Conservation (phyloP, 1,284 basidiomycete genomes). For the Mycena sp. region DNA sequence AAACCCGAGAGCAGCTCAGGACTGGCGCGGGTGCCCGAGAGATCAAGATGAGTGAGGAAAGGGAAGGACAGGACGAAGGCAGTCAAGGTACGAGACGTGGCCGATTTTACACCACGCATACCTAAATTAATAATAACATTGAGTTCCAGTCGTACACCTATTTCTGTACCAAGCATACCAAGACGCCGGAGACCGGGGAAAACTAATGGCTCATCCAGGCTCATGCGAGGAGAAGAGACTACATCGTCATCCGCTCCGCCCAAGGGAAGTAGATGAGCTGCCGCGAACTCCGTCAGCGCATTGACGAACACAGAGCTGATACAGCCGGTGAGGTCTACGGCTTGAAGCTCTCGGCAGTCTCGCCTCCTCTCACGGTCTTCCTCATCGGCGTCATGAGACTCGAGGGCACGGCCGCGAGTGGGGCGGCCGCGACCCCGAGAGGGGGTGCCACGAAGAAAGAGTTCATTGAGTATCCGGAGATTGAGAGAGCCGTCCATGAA, state of each 20-base stretch:
- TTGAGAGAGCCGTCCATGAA: slow-evolving; percentile 95
- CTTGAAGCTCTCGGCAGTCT: slow-evolving; percentile 86
- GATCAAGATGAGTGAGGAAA: slow-evolving; percentile 89
- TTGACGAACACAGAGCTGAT: slow-evolving; percentile 90
- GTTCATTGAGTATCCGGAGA: slow-evolving; percentile 82
- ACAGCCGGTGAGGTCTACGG: slow-evolving; percentile 94
- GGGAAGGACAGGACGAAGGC: slow-evolving; percentile 91
- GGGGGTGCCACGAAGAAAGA: slow-evolving; percentile 83
- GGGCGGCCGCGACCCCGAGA: slow-evolving; percentile 75
- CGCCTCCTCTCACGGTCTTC: slow-evolving; percentile 78
- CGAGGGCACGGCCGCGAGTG: slow-evolving; percentile 69
- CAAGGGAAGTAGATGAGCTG: slow-evolving; percentile 23
- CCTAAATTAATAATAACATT: too few relatives aligned
- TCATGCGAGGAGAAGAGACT: slow-evolving; percentile 40
- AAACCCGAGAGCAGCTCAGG: slow-evolving; percentile 81
- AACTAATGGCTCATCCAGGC: slow-evolving; percentile 57
- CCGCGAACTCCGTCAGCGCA: slow-evolving; percentile 85
- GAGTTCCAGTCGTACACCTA: too few relatives aligned
- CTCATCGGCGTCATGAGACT: slow-evolving; percentile 65
- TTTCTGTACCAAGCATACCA: too few relatives aligned
- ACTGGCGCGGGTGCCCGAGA: slow-evolving; percentile 86
- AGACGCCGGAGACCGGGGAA: slow-evolving; percentile 88
- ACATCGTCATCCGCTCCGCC: slow-evolving; percentile 14
- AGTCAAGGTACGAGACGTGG: slow-evolving; percentile 76
- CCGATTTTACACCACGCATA: slow-evolving; percentile 86